These are phyloP conservation scores for Aspergillus sp. DNA, from an alignment of 2,329 filamentous ascomycete species.

Conservation along the genomic window DNA sequence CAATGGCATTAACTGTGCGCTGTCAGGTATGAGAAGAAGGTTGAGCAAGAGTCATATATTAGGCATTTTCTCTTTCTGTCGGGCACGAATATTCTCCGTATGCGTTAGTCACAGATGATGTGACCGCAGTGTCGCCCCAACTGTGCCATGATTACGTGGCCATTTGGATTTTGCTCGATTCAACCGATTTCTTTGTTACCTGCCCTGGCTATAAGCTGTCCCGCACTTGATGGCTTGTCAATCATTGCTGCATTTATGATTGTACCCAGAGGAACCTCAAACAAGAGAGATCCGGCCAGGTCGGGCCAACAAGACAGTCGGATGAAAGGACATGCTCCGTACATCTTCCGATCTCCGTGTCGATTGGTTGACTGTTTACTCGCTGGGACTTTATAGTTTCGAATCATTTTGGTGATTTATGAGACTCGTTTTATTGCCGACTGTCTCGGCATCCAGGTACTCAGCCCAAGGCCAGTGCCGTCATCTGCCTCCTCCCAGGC, in stretches of 20 bases:
- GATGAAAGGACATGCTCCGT: neutral
- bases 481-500: constrained; percentile 11
- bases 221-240: neutral
- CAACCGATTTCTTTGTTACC: constrained; percentile 9
- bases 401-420: neutral
- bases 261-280: neutral
- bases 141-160: constrained; percentile 15
- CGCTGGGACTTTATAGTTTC: neutral
- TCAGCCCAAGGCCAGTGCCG: constrained; percentile 3
- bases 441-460: neutral
- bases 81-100: constrained; percentile 16
- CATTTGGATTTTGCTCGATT: constrained; percentile 20
- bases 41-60: constrained; percentile 16
- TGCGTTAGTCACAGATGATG: constrained; percentile 14
- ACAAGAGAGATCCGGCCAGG: neutral
- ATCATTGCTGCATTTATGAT: neutral
- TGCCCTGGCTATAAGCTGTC: constrained; percentile 1
- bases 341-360: constrained; percentile 5
- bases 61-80: constrained; percentile 13
- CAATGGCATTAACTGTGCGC: constrained; percentile 63
- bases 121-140: constrained; percentile 16
- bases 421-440: constrained; percentile 5
- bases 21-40: constrained; percentile 4
- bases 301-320: neutral
- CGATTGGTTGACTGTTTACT: neutral